Base-by-base conservation (phyloP, 2,329 filamentous ascomycete species). In the Phoma herbarum region DNA sequence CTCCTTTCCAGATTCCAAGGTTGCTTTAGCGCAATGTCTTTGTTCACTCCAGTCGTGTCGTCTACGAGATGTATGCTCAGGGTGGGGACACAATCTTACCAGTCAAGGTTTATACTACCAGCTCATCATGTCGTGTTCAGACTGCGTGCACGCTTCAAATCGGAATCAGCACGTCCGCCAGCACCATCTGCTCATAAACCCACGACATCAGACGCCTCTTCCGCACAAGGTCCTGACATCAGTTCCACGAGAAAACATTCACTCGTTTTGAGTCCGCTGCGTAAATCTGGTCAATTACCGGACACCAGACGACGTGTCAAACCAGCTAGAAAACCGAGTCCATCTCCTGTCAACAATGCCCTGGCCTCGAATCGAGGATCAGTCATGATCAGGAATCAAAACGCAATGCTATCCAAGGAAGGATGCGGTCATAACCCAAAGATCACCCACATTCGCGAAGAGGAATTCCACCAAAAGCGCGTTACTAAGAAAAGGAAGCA, bases 401-500 rank as follows among this genome's bases (percentile, higher is more conserved):
- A 23, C 11, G 11, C n/a, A 11, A 42, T n/a, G 11, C 12, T 4
- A 33, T 25, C 18, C 9, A 28, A 22, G 20, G 28, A n/a, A 46
- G 20, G 25, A 11, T 49, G 28, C 42, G 33, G 11, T 6, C 4
- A 6, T 33, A 42, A 42, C 5, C 41, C 18, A 2, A 35, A 52
- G 18, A 51, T 18, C 2, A n/a, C 58, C 6, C 41, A 42, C 3
- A 57, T 55, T 12, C 35, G 48, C 28, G 29, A 28, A 6, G 22
- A 57, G 23, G 60, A 61, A 39, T 18, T 33, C 9, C 50, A 61
- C 16, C 55, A 62, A 45, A 48, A 28, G 10, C 48, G 37, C 35
- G 60, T 62, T 12, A n/a, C 7, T 11, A 7, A 53, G 14, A 41
- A 22, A 25, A 61, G 55, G 33, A 52, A 23, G n/a, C 62, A 61